These are phyloP conservation scores for Ceratocystis harringtonii DNA, from an alignment of 2,329 filamentous ascomycete species.

Conservation along the genomic window DNA sequence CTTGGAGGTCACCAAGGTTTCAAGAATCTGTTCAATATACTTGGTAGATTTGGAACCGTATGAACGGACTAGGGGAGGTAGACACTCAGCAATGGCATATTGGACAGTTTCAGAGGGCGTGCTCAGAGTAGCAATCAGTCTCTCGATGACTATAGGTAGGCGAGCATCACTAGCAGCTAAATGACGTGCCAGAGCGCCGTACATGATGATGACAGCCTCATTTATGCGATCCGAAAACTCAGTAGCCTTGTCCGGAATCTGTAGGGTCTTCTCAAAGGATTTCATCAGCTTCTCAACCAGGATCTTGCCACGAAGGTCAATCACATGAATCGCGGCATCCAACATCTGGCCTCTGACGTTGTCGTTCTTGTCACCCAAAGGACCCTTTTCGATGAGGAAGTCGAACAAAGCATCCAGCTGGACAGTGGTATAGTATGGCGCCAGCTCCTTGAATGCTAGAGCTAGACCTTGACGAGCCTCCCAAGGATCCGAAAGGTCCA, in stretches of 20 bases:
- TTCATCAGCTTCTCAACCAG: constrained; percentile 85
- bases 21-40: constrained; percentile 68
- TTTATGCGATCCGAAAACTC: constrained; percentile 79
- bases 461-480: constrained; percentile 81
- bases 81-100: constrained; percentile 85
- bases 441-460: constrained; percentile 70
- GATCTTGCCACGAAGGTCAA: constrained; percentile 63
- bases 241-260: constrained; percentile 66
- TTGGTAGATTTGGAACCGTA: constrained; percentile 58
- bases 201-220: constrained; percentile 94
- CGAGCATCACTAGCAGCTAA: constrained; percentile 72
- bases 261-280: constrained; percentile 77
- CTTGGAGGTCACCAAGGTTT: constrained; percentile 71
- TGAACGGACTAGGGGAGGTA: constrained; percentile 77
- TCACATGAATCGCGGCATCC: constrained; percentile 68
- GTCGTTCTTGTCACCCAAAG: constrained; percentile 67
- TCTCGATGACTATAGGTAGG: constrained; percentile 73
- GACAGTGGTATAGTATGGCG: constrained; percentile 49
- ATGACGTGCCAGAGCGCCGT: constrained; percentile 83
- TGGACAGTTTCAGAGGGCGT: constrained; percentile 95
- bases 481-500: constrained; percentile 79
- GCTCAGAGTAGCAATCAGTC: constrained; percentile 71
- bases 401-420: constrained; percentile 64
- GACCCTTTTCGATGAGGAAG: constrained; percentile 74
- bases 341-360: constrained; percentile 80